Evolutionary conservation across 805 yeast species (phyloP), one percentile per base, ranked within the genome.

Genomic region (Spencermartinsiella europaea): DNA sequence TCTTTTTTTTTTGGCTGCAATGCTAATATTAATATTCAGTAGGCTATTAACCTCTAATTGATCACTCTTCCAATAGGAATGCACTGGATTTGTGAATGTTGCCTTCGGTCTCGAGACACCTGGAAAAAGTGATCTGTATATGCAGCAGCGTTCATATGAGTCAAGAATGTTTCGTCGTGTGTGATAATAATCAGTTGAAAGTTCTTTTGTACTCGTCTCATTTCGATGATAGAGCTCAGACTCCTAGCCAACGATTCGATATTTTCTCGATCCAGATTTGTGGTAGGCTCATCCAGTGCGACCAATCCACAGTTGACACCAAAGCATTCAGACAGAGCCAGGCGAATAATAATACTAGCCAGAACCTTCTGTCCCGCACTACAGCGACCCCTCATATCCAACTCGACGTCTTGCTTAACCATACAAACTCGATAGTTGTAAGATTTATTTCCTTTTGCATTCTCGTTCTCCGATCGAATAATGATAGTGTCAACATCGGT

Each of bases 331-430:
- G 98, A 93, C 40, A 93, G 70, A 0, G 97, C 96, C 46, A 93
- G 68, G 46, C 99, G 73, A 47, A 93, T 91, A 27, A 93, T 80
- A 40, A 93, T 90, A 34, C 95, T 83, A 0, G 98, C 96, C 39
- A 93, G 67, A 3, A 93, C 97, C 59, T 89, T 87, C 65, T 93
- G 99, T 0, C 99, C 99, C 0, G 99, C 98, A 1, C 96, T 87
- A 63, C 99, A 93, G 48, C 99, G 70, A 0, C 99, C 99, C 51
- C 99, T 76, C 99, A 93, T 93, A 61, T 93, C 99, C 40, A 93
- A 69, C 63, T 93, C 98, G 1, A 82, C 85, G 49, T 85, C 91
- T 58, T 85, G 87, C 62, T 93, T 93, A 49, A 81, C 81, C 99
- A 93, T 93, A 19, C 90, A 95, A 16, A 93, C 97, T 34, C 97